Conservation (phyloP, 495 filamentous ascomycete genomes). For the Evansstolkia leycettana region DNA sequence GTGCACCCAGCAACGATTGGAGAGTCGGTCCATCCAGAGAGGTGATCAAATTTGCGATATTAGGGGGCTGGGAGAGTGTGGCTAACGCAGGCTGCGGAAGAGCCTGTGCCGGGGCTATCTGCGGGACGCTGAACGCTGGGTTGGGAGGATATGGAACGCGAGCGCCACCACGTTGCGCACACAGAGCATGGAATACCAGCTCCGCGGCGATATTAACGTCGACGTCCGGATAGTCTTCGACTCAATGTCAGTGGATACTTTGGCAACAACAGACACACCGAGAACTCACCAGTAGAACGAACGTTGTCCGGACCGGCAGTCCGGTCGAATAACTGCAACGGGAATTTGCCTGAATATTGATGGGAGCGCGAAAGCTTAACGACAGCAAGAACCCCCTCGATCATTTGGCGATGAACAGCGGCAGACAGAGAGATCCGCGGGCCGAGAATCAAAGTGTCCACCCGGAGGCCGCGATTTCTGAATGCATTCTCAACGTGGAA, state of each 20-base stretch:
- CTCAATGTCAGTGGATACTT: neutral
- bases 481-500: slow-evolving; percentile 70
- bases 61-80: slow-evolving; percentile 24
- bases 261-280: neutral
- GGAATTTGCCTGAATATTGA: slow-evolving; percentile 57
- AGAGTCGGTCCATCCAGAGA: slow-evolving; percentile 60
- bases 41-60: slow-evolving; percentile 35
- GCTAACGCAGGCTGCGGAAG: slow-evolving; percentile 21
- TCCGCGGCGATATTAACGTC: slow-evolving; percentile 67
- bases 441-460: slow-evolving; percentile 62
- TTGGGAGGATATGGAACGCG: slow-evolving; percentile 31
- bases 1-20: slow-evolving; percentile 56
- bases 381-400: slow-evolving; percentile 82
- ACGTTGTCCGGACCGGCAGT: slow-evolving; percentile 56
- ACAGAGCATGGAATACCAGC: slow-evolving; percentile 65
- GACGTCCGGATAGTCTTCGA: slow-evolving; percentile 63
- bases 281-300: slow-evolving; percentile 53
- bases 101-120: slow-evolving; percentile 20
- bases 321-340: slow-evolving; percentile 77
- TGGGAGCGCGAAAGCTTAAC: slow-evolving; percentile 56
- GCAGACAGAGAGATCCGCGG: slow-evolving; percentile 66
- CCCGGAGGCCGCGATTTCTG: slow-evolving; percentile 51
- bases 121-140: slow-evolving; percentile 30
- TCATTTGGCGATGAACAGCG: slow-evolving; percentile 70
- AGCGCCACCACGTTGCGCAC: slow-evolving; percentile 33